These are phyloP conservation scores for Elongisporangium prolatum DNA, from an alignment of 352 stramenopile species.

Conservation along the genomic window DNA sequence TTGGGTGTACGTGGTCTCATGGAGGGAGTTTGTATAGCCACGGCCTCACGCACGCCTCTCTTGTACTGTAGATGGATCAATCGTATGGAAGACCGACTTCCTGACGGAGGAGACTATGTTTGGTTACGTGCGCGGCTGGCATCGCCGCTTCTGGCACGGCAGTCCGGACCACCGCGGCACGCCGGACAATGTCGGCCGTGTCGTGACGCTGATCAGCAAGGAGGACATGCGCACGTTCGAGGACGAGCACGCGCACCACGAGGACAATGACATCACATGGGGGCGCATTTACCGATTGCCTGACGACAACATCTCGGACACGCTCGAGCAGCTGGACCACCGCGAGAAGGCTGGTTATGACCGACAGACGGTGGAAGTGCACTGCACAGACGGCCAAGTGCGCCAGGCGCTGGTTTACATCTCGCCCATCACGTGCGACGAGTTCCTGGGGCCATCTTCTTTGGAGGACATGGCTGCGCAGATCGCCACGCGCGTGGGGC, in stretches of 20 bases:
- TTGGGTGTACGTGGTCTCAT: not conserved
- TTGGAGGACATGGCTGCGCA: conserved; percentile 49
- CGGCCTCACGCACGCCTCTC: not conserved
- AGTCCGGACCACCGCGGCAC: conserved; percentile 66
- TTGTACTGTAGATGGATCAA: conserved; percentile 20
- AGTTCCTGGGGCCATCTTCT: conserved; percentile 53
- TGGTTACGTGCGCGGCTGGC: conserved; percentile 54
- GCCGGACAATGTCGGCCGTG: conserved; percentile 38
- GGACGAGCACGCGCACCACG: conserved; percentile 36
- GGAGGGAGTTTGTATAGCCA: not conserved
- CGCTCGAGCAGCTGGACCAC: conserved; percentile 58
- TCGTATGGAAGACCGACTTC: conserved; percentile 47
- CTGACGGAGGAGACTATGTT: conserved; percentile 32
- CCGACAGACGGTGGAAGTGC: conserved; percentile 41
- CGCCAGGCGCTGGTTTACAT: conserved; percentile 60
- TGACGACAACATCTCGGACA: conserved; percentile 44
- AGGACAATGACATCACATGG: conserved; percentile 40
- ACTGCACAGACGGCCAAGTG: conserved; percentile 38
- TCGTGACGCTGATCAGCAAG: conserved; percentile 59
- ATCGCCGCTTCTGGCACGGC: conserved; percentile 74
- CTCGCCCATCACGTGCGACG: conserved; percentile 45
- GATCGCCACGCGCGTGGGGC: conserved; percentile 40
- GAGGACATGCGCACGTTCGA: conserved; percentile 36
- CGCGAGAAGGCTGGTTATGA: conserved; percentile 65
- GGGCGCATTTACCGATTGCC: conserved; percentile 64